These are phyloP conservation scores for Phytopythium montanum DNA, from an alignment of 352 stramenopile genomes.

Conservation along the genomic window DNA sequence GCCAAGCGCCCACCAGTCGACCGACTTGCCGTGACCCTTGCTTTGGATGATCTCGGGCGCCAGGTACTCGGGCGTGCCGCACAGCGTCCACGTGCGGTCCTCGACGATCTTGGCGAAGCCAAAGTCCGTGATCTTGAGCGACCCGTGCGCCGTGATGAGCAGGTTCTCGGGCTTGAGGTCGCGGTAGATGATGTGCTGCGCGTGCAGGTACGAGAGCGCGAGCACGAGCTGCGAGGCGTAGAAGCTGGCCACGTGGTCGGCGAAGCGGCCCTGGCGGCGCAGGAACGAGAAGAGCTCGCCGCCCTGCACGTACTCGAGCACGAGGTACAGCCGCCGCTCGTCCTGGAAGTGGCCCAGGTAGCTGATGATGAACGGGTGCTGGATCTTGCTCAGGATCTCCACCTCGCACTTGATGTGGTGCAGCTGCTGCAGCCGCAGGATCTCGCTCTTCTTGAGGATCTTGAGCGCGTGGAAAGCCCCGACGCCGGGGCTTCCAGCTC, in stretches of 20 bases:
- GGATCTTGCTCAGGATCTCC: constrained; percentile 82
- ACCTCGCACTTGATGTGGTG: constrained; percentile 92
- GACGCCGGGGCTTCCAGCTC: constrained; percentile 13
- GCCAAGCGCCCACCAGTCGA: constrained; percentile 92
- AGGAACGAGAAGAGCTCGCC: constrained; percentile 93
- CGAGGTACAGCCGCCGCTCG: constrained; percentile 83
- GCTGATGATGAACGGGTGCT: constrained; percentile 91
- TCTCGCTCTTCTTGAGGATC: constrained; percentile 92
- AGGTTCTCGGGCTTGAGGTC: constrained; percentile 94
- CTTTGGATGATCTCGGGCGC: constrained; percentile 92
- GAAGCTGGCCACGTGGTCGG: constrained; percentile 84
- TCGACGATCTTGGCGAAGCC: constrained; percentile 92
- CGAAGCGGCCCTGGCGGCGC: constrained; percentile 71
- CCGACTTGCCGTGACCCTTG: constrained; percentile 87
- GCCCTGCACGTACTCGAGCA: constrained; percentile 92
- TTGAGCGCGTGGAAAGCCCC: constrained; percentile 79
- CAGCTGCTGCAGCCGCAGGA: constrained; percentile 86
- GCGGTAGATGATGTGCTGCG: constrained; percentile 91
- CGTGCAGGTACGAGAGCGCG: constrained; percentile 87
- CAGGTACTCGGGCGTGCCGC: constrained; percentile 92
- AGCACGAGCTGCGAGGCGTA: constrained; percentile 88
- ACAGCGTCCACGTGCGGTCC: constrained; percentile 90
- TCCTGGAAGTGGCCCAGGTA: constrained; percentile 89
- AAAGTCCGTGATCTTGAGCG: constrained; percentile 94
- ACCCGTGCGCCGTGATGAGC: constrained; percentile 85